These are phyloP conservation scores for Debaryomyces nepalensis DNA, from an alignment of 1,139 yeast species.

Conservation along the genomic window DNA sequence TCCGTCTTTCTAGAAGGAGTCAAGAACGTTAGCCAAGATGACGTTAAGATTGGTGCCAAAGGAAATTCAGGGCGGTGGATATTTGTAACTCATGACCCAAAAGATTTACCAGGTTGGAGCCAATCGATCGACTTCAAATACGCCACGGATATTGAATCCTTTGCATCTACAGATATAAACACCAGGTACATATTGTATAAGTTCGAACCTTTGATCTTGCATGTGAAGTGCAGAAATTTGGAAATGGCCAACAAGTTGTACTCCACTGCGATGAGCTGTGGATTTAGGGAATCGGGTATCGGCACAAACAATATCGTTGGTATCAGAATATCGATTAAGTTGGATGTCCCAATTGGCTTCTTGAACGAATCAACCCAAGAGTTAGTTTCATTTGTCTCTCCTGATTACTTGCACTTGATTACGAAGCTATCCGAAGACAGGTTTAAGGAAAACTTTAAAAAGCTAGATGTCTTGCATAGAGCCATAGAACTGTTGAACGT, in stretches of 20 bases:
- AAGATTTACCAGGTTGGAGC: slow-evolving; percentile 58
- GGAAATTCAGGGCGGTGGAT: slow-evolving; percentile 86
- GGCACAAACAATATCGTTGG: slow-evolving; percentile 82
- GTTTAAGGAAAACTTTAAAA: slow-evolving; percentile 64
- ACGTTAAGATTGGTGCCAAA: slow-evolving; percentile 71
- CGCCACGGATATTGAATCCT: slow-evolving; percentile 13
- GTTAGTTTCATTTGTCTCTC: slow-evolving; percentile 49
- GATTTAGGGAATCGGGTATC: slow-evolving; percentile 86
- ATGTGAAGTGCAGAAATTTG: slow-evolving; percentile 73
- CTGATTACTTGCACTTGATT: slow-evolving; percentile 51
- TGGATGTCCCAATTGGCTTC: slow-evolving; percentile 77
- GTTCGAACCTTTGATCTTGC: slow-evolving; percentile 83
- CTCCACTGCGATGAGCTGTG: slow-evolving; percentile 78
- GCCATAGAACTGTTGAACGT: slow-evolving; percentile 41
- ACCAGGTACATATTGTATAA: slow-evolving; percentile 69
- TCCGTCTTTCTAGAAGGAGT: slow-evolving; percentile 78
- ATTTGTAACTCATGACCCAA: slow-evolving; percentile 73
- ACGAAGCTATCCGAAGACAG: slow-evolving; percentile 59
- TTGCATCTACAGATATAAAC: slow-evolving; percentile 16
- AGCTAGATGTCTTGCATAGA: slow-evolving; percentile 52
- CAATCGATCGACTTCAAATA: slow-evolving; percentile 32
- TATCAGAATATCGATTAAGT: slow-evolving; percentile 67
- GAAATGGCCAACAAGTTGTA: slow-evolving; percentile 64
- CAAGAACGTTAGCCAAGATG: slow-evolving; percentile 26
- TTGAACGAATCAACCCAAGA: slow-evolving; percentile 33